Evolutionary conservation across 2,329 filamentous ascomycete species (phyloP).

Genomic region (Acarospora socialis): DNA sequence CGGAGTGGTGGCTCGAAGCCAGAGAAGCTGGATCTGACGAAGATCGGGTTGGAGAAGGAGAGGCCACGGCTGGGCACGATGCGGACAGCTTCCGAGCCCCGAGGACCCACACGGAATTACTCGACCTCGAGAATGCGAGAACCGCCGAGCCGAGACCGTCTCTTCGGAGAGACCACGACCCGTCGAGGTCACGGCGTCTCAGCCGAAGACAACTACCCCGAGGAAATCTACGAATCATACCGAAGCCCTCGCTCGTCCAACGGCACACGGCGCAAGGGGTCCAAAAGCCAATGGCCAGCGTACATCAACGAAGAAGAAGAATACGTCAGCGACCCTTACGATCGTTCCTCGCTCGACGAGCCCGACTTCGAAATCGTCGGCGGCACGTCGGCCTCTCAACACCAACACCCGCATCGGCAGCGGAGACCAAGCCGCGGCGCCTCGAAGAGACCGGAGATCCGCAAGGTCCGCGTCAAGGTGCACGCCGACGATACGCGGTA

Average conservation of each 20-base stretch:
- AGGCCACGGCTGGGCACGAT: slow-evolving; percentile 32
- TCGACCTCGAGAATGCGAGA: slow-evolving; percentile 17
- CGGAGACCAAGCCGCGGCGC: slow-evolving; percentile 3
- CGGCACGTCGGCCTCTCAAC: slow-evolving; percentile 8
- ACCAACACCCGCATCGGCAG: slow-evolving; percentile 9
- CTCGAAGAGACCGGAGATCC: slow-evolving; percentile 39
- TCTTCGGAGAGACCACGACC: slow-evolving; percentile 15
- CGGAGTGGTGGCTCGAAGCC: slow-evolving; percentile 38
- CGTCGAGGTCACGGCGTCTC: slow-evolving; percentile 26
- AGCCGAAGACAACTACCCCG: slow-evolving; percentile 49
- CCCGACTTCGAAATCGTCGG: slow-evolving; percentile 12
- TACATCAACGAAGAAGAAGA: slow-evolving; percentile 10
- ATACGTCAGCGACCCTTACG: slow-evolving; percentile 5
- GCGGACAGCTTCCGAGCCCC: slow-evolving; percentile 38
- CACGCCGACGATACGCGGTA: slow-evolving; percentile 83
- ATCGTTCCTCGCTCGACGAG: slow-evolving; percentile 17
- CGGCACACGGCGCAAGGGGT: slow-evolving; percentile 27
- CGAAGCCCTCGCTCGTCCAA: slow-evolving; percentile 36
- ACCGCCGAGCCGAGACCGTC: slow-evolving; percentile 16
- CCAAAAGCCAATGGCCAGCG: slow-evolving; percentile 24
- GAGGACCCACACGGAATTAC: slow-evolving; percentile 27
- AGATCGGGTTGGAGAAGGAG: slow-evolving; percentile 18
- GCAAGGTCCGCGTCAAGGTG: slow-evolving; percentile 80
- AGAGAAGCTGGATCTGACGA: slow-evolving; percentile 19
- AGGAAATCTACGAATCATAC: slow-evolving; percentile 52